Evolutionary conservation across 2,329 filamentous ascomycete genomes (phyloP).

Genomic region (Penicillium palitans): DNA sequence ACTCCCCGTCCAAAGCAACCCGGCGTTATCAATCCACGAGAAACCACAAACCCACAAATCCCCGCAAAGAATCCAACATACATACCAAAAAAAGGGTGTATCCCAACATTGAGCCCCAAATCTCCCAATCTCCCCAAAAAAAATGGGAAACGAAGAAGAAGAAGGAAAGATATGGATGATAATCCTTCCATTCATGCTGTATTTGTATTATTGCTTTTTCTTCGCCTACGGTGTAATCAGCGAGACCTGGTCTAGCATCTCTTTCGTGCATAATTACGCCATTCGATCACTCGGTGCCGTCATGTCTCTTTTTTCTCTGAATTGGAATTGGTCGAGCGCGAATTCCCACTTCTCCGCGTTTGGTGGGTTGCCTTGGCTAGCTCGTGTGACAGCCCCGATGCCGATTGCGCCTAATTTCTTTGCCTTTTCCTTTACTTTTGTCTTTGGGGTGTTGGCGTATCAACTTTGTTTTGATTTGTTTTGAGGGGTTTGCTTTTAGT

Average conservation of each 20-base stretch:
- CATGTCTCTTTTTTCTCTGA: conserved; percentile 1
- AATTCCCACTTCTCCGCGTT: not conserved
- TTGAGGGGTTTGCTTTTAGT: not conserved
- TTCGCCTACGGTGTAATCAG: not conserved
- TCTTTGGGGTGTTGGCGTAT: not conserved
- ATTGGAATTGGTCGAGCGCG: not conserved
- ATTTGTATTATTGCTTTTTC: conserved; percentile 10
- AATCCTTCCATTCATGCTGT: not conserved
- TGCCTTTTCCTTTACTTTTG: conserved; percentile 2
- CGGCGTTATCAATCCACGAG: not conserved
- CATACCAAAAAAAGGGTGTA: not conserved
- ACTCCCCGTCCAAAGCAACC: not conserved
- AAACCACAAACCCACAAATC: not conserved
- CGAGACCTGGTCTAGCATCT: not conserved
- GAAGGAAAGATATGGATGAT: not conserved
- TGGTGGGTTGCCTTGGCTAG: not conserved
- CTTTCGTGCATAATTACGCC: conserved; percentile 10
- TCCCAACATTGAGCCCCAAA: not conserved
- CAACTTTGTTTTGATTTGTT: not conserved
- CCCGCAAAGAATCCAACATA: not conserved
- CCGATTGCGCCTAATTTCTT: not conserved
- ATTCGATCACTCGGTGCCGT: conserved; percentile 13
- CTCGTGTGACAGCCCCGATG: not conserved
- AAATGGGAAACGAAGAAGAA: not conserved
- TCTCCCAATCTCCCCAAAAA: not conserved